Evolutionary conservation across 2,329 filamentous ascomycete species (phyloP).

Genomic region (Colletotrichum ledebouriae): DNA sequence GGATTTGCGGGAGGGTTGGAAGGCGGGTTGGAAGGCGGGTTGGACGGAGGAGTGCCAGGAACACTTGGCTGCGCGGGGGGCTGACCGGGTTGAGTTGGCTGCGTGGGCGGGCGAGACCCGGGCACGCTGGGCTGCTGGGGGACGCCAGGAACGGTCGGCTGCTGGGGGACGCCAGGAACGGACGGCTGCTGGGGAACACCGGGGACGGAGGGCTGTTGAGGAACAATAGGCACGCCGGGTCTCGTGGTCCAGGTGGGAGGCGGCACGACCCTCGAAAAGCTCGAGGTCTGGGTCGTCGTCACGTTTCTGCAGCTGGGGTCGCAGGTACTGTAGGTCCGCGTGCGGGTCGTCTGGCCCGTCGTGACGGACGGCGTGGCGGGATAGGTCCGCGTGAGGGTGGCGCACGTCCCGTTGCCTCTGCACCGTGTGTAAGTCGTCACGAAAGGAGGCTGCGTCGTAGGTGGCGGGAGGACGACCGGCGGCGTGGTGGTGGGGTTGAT

Average conservation of each 20-base stretch:
- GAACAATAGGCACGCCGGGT: not conserved
- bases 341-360: not conserved
- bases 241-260: not conserved
- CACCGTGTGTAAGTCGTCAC: slow-evolving; percentile 7
- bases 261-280: not conserved
- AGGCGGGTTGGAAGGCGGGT: no score
- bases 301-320: slow-evolving; percentile 4
- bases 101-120: no score
- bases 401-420: not conserved
- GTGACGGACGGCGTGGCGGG: not conserved
- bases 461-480: not conserved
- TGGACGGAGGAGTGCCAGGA: not conserved
- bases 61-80: not conserved
- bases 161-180: not conserved
- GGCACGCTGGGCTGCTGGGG: no score
- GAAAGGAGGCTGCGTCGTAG: not conserved
- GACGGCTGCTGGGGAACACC: not conserved
- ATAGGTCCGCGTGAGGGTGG: not conserved
- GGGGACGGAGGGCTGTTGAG: not conserved
- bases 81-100: no score
- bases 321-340: not conserved
- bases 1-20: no score
- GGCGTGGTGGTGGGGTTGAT: not conserved
- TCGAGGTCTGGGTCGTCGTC: not conserved
- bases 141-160: not conserved